Conservation (phyloP, 176 grass and related monocot species). For the Urochloa ruziziensis region DNA sequence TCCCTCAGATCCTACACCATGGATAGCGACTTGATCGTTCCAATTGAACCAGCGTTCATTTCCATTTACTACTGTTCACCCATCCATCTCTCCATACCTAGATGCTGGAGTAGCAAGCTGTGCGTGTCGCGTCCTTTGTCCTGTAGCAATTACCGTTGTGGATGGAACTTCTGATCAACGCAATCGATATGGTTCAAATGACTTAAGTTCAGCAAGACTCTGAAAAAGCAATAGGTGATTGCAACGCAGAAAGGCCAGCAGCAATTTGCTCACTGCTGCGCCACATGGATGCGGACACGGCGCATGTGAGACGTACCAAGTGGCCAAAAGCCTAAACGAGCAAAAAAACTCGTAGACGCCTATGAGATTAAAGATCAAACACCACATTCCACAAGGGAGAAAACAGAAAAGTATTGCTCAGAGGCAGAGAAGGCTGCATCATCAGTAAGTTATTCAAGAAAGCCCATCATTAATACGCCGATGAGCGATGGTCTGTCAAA, state of each 20-base stretch:
- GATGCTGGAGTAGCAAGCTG: too few species aligned
- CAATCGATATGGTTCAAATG: too few species aligned
- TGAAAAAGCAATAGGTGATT: background rate
- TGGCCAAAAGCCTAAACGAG: background rate
- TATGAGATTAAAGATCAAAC: background rate
- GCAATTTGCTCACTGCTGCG: background rate
- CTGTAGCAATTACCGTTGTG: too few species aligned
- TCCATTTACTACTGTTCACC: background rate
- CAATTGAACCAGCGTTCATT: background rate
- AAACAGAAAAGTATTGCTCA: background rate
- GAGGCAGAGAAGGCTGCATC: background rate
- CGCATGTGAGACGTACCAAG: constrained; percentile 10
- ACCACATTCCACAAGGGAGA: background rate
- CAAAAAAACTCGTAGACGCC: background rate
- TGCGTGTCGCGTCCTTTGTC: too few species aligned
- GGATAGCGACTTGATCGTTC: background rate
- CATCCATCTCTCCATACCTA: background rate
- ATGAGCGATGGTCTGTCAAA: background rate
- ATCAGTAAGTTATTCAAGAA: background rate
- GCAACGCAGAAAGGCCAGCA: background rate
- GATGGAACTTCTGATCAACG: too few species aligned
- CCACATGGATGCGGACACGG: background rate
- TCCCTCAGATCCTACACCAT: constrained; percentile 24
- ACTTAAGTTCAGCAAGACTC: background rate
- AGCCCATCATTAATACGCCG: background rate